Base-by-base conservation (phyloP, 129 eudicot genomes). In the Saussurea involucrata region DNA sequence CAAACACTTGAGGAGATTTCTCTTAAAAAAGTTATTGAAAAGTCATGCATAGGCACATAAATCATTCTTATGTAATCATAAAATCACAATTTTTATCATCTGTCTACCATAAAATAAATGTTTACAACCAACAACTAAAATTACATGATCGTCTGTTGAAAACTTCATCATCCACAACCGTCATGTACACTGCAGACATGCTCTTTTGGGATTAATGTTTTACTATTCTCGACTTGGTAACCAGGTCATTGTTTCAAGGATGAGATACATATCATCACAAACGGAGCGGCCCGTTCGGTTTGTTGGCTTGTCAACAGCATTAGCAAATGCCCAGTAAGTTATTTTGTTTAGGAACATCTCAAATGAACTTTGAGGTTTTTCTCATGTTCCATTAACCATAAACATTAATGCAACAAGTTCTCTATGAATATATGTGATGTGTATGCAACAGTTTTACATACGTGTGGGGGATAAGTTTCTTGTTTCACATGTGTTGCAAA, bases 201-300 rank as follows among this genome's bases (percentile, higher is more conserved):
- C 83, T 66, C 61, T 29, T 63, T 24, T 31, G 46, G 25, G 31
- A 53, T 80, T 66, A 80, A 49, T 34, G 42, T 5, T 73, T 73
- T 80, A 72, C 32, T 55, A 6, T 34, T 63, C 66, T 68, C 32
- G 46, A 69, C 27, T 77, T 31, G 65, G 18, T 77, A 80, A 63
- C 10, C 78, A 95, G 98, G 98, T 95, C 68, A 95, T 95, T 77
- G 97, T 95, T 53, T 95, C 98, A 24, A 87, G 98, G 87, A 95
- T 95, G 98, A 86, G 98, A 85, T 95, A 95, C 85, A 95, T 95
- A 81, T 91, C 98, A 81, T 95, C 98, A 76, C 98, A 95, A 78
- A 95, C 98, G 44, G 98, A 95, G 69, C 98, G 88, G 25, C 77
- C 90, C 11, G 89, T 95, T 80, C 96, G 98, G 44, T 95, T 95